A percentile compares a stretch with the other conserved stretches of the same genome.
These are phyloP conservation scores for Escallonia rubra DNA, from an alignment of 129 eudicot genomes.

Conservation along the genomic window DNA sequence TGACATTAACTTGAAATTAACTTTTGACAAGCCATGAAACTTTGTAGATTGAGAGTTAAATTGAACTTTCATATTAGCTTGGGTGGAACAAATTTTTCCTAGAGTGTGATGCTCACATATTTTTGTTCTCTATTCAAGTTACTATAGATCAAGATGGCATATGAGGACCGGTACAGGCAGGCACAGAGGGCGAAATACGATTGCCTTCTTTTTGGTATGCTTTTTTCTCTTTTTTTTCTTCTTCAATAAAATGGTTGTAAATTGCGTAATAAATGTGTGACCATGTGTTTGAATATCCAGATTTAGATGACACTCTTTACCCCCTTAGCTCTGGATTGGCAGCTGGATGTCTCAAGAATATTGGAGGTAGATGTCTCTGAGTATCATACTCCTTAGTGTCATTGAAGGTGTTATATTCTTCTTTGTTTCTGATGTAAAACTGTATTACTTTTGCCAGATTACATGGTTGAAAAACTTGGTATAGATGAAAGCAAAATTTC, in stretches of 20 bases:
- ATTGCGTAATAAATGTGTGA: neutral
- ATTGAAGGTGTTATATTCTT: neutral
- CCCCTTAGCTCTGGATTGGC: constrained; percentile 83
- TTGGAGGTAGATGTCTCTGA: constrained; percentile 47
- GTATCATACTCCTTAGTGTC: neutral
- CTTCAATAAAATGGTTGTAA: neutral
- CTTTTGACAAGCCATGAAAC: constrained; percentile 11
- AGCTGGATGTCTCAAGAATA: constrained; percentile 53
- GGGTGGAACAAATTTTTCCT: constrained; percentile 6
- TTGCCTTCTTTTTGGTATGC: constrained; percentile 80
- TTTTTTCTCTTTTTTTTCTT: neutral
- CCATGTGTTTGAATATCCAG: constrained; percentile 25
- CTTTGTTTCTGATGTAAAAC: constrained; percentile 1
- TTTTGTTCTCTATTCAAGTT: constrained; percentile 29
- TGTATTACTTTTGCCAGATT: constrained; percentile 37
- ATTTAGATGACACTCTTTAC: constrained; percentile 89
- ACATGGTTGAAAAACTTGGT: constrained; percentile 88
- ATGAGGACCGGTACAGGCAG: constrained; percentile 45
- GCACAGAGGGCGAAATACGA: constrained; percentile 67
- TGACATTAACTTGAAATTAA: neutral
- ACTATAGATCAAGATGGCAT: constrained; percentile 53
- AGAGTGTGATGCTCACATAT: constrained; percentile 12
- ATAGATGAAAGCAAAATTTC: constrained; percentile 53
- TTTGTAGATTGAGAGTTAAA: constrained; percentile 12
- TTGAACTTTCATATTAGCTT: neutral